Percentiles rank a stretch among this genome's conserved stretches.
Conservation (phyloP, 75 land plant species). For the Gnetum montanum region DNA sequence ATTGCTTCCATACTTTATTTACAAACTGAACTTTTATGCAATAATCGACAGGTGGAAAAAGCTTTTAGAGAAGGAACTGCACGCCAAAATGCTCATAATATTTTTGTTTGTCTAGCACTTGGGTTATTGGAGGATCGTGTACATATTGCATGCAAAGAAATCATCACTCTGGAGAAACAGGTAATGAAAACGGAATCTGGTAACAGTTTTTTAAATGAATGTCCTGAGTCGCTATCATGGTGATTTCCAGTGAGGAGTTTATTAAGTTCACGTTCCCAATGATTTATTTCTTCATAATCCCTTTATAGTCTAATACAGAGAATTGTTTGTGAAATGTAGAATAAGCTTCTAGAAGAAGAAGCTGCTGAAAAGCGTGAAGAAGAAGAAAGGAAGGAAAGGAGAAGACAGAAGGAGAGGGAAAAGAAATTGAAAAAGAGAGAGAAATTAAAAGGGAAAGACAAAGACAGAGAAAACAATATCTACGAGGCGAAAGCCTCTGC, state of each 20-base stretch:
- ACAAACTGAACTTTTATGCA: too few species aligned
- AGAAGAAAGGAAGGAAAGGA: conserved; percentile 87
- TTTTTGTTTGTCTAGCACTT: conserved; percentile 86
- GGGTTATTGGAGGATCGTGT: conserved; percentile 92
- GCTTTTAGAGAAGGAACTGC: conserved; percentile 99
- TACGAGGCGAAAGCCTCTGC: conserved; percentile 12
- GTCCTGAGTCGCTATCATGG: background rate
- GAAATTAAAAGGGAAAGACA: conserved; percentile 71
- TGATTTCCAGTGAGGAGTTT: background rate
- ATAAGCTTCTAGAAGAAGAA: conserved; percentile 95
- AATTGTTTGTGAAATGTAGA: conserved; percentile 52
- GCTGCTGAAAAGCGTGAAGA: conserved; percentile 95
- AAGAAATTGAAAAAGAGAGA: conserved; percentile 92
- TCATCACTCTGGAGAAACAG: conserved; percentile 94
- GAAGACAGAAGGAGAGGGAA: conserved; percentile 82
- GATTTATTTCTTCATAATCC: too few species aligned
- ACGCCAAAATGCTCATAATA: conserved; percentile 96
- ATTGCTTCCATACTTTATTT: too few species aligned
- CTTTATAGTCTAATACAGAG: too few species aligned
- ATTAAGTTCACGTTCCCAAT: background rate
- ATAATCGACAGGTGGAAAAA: conserved; percentile 99
- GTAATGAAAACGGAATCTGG: conserved; percentile 34
- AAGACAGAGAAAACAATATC: conserved; percentile 42
- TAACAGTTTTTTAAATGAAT: too few species aligned
- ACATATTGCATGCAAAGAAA: conserved; percentile 98